A percentile compares a stretch with the other conserved stretches of the same genome.
Evolutionary conservation across 2,329 filamentous ascomycete species (phyloP).

Genomic region (Tolypocladium album): DNA sequence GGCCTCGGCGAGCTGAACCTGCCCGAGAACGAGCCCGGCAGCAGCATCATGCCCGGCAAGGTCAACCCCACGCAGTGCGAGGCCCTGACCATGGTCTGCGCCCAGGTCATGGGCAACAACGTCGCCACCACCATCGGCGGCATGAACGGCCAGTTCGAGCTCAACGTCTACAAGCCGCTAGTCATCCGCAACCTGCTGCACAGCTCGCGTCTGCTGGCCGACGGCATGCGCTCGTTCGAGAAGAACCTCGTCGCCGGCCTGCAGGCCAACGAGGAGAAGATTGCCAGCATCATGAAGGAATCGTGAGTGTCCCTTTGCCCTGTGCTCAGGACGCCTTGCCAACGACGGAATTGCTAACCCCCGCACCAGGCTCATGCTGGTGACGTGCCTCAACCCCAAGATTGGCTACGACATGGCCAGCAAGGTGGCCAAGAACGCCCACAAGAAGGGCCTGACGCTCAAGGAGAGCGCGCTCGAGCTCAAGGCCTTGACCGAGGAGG

Average conservation of each 20-base stretch:
- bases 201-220: slow-evolving; percentile 76
- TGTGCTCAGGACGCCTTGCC: not conserved
- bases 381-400: slow-evolving; percentile 96
- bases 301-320: slow-evolving; percentile 56
- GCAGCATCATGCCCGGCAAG: slow-evolving; percentile 98
- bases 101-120: slow-evolving; percentile 97
- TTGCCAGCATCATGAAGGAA: slow-evolving; percentile 82
- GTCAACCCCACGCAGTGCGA: slow-evolving; percentile 99
- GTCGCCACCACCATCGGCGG: slow-evolving; percentile 86
- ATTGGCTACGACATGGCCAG: slow-evolving; percentile 97
- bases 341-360: not conserved
- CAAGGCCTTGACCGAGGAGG: slow-evolving; percentile 74
- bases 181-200: slow-evolving; percentile 93
- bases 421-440: slow-evolving; percentile 96
- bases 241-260: slow-evolving; percentile 83
- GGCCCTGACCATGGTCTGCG: slow-evolving; percentile 93
- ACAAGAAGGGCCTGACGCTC: slow-evolving; percentile 93
- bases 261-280: slow-evolving; percentile 88
- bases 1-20: slow-evolving; percentile 88
- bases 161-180: slow-evolving; percentile 98
- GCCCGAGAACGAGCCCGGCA: slow-evolving; percentile 96
- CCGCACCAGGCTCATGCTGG: slow-evolving; percentile 75
- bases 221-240: slow-evolving; percentile 92
- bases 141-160: slow-evolving; percentile 96
- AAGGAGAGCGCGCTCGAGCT: slow-evolving; percentile 93